Evolutionary conservation across 2,329 filamentous ascomycete species (phyloP), one percentile per base, ranked within the genome.

Genomic region (Curvularia sp.): DNA sequence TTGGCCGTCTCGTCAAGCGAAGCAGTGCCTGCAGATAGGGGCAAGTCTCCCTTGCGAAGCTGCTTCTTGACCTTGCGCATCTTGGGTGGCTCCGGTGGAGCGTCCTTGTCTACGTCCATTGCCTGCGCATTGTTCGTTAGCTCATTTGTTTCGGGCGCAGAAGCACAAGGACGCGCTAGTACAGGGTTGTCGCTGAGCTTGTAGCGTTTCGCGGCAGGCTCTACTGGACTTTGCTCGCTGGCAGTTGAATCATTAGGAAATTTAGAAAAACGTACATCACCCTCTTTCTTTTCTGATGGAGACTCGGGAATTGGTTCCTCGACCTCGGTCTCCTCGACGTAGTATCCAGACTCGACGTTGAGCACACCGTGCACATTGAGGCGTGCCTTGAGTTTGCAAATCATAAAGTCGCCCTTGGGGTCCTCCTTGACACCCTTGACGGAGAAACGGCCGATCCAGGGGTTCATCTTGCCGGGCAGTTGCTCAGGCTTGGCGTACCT

Each of bases 61-160:
- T 98, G 94, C 87, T 98, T 99, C 90, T 97, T 98, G 70, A 99
- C 92, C 84, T 97, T 98, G 77, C 94, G 90, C 53, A 88, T 97
- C 89, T 91, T 91, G 66, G 87, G 86, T 74, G 93, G 78, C 58
- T 80, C 74, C 54, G 72, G 72, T 38, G 62, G 57, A 59, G 79
- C 72, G 49, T 77, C 75, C 51, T 73, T 72, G 58, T 78, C 75
- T 30, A 77, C 75, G 51, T 78, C 75, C 75, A 78, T 78, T 42
- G 68, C 73, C 74, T 78, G 74, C 59, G 50, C 51, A 51, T 66
- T 23, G 62, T 38, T 39, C 50, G 70, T 77, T 69, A 77, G 73
- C 65, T 68, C 51, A 52, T 64, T 57, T 59, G 62, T 61, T 45
- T 41, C 46, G 53, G 51, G 60, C 54, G 59, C 57, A 64, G 57